These are phyloP conservation scores for Lactarius trivialis DNA, from an alignment of 768 basidiomycete species.

Conservation along the genomic window DNA sequence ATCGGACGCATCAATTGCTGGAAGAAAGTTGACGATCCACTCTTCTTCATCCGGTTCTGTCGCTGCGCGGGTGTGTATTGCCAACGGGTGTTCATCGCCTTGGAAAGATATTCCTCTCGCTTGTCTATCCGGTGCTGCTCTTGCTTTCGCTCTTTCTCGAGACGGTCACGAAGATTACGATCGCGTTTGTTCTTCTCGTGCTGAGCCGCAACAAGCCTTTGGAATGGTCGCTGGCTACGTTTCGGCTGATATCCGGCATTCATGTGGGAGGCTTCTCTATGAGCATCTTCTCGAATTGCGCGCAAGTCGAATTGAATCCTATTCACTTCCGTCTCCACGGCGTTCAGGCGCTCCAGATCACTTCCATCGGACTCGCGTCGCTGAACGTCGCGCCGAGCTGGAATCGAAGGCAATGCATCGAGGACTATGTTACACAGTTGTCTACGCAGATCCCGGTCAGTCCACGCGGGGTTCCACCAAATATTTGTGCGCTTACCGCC, in stretches of 20 bases:
- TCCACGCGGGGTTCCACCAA: neutral
- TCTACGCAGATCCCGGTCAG: conserved; percentile 34
- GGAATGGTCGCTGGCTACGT: conserved; percentile 59
- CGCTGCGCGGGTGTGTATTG: conserved; percentile 50
- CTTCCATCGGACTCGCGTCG: conserved; percentile 54
- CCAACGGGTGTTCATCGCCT: conserved; percentile 57
- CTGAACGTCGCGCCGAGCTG: conserved; percentile 38
- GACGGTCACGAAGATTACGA: conserved; percentile 55
- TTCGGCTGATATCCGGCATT: conserved; percentile 43
- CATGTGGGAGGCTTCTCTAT: conserved; percentile 50
- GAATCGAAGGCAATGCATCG: conserved; percentile 43
- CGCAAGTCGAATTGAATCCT: conserved; percentile 62
- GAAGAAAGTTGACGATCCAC: conserved; percentile 75
- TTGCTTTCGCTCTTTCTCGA: conserved; percentile 68
- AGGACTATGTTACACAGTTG: conserved; percentile 59
- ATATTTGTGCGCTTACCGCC: conserved; percentile 46
- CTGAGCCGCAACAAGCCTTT: conserved; percentile 54
- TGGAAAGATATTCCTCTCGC: conserved; percentile 68
- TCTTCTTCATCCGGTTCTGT: conserved; percentile 82
- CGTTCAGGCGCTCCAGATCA: conserved; percentile 70
- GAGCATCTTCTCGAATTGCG: conserved; percentile 68
- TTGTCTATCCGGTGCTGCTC: conserved; percentile 69
- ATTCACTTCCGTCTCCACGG: conserved; percentile 64
- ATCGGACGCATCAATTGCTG: conserved; percentile 85
- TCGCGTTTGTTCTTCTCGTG: conserved; percentile 81